phyloP scores from a whole-genome alignment of 371 early-diverging fungal genomes.

The Batkoa obscura region DNA sequence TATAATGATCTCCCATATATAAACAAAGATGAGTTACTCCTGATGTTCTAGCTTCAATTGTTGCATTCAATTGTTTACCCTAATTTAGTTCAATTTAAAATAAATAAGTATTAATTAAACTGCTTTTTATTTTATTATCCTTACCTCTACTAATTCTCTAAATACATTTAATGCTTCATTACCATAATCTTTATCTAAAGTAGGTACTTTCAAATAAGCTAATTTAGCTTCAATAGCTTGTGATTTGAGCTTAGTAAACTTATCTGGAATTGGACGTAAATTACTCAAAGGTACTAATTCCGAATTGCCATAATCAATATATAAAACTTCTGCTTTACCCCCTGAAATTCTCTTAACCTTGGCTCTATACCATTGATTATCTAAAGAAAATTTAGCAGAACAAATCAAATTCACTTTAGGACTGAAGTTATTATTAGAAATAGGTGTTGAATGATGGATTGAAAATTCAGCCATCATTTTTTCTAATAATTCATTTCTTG shows the following conservation, averaged over 20 bases:
- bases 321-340: constrained; percentile 47
- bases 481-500: constrained; percentile 48
- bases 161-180: constrained; percentile 47
- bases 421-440: constrained; percentile 16
- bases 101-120: neutral
- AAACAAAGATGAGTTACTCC: constrained; percentile 44
- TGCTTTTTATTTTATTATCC: neutral
- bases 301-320: constrained; percentile 83
- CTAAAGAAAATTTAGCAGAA: constrained; percentile 70
- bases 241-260: constrained; percentile 31
- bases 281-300: constrained; percentile 36
- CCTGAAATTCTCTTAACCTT: constrained; percentile 46
- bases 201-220: constrained; percentile 57
- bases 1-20: constrained; percentile 32
- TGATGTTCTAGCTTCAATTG: constrained; percentile 40
- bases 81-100: constrained; percentile 6
- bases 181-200: constrained; percentile 48
- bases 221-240: constrained; percentile 71
- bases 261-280: constrained; percentile 37
- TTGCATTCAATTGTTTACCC: constrained; percentile 53
- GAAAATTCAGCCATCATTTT: constrained; percentile 64
- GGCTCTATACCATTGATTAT: constrained; percentile 82
- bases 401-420: constrained; percentile 56
- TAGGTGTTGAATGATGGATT: constrained; percentile 21
- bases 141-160: constrained; percentile 27